A percentile compares a stretch with the other conserved stretches of the same genome.
Evolutionary conservation across 2,329 filamentous ascomycete species (phyloP).

Genomic region (Paecilomyces sp.): DNA sequence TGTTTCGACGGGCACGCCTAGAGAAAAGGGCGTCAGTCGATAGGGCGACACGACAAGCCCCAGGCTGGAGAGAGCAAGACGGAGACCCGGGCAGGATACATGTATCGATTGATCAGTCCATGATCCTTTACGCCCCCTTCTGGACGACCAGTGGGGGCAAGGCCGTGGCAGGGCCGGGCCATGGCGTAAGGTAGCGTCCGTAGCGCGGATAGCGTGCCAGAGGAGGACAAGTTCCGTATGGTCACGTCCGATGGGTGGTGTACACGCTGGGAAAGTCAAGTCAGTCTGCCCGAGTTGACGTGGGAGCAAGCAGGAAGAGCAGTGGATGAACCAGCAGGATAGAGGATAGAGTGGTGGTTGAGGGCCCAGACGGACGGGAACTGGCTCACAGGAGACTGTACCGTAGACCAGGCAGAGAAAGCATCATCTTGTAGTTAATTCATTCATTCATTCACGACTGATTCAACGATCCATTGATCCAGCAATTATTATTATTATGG

Average conservation of each 20-base stretch:
- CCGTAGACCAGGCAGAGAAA: too few species aligned
- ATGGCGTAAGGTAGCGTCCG: not conserved
- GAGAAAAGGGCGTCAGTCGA: not conserved
- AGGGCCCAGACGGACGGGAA: too few species aligned
- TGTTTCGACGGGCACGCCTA: not conserved
- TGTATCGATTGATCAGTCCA: not conserved
- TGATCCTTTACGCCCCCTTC: not conserved
- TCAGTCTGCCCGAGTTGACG: not conserved
- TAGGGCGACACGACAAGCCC: not conserved
- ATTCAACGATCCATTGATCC: too few species aligned
- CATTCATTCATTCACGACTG: too few species aligned
- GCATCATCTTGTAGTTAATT: too few species aligned
- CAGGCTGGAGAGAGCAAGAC: not conserved
- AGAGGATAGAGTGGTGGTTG: too few species aligned
- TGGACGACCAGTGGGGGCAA: not conserved
- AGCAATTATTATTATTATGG: too few species aligned
- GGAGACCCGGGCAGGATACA: not conserved
- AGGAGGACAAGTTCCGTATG: not conserved
- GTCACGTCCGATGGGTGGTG: not conserved
- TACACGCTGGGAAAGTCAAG: not conserved
- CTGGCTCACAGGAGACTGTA: too few species aligned
- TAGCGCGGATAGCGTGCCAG: slow-evolving; percentile 1
- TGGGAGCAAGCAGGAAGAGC: not conserved
- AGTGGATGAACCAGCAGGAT: too few species aligned
- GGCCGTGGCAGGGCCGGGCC: not conserved